Conservation (phyloP, 2,329 filamentous ascomycete species). For the Fusarium sp. region DNA sequence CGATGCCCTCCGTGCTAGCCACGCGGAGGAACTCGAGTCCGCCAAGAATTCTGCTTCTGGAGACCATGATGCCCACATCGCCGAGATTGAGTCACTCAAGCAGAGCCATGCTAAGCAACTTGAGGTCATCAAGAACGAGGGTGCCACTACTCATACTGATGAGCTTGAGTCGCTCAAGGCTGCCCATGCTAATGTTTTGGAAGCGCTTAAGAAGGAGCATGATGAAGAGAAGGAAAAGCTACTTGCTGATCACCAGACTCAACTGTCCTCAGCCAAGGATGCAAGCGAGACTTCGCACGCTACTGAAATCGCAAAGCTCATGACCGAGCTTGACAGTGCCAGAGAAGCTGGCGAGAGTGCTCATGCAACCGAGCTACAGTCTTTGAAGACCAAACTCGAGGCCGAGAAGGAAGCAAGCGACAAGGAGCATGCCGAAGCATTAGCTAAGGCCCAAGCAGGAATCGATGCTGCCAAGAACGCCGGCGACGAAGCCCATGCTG, state of each 20-base stretch:
- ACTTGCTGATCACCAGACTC: slow-evolving; percentile 51
- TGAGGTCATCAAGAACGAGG: slow-evolving; percentile 60
- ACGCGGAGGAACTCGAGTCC: slow-evolving; percentile 71
- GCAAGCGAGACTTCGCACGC: slow-evolving; percentile 48
- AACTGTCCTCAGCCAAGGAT: slow-evolving; percentile 52
- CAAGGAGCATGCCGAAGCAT: slow-evolving; percentile 50
- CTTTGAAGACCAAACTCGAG: slow-evolving; percentile 60
- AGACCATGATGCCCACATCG: slow-evolving; percentile 63
- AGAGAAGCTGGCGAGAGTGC: slow-evolving; percentile 52
- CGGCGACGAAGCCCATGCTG: slow-evolving; percentile 51
- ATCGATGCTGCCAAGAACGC: slow-evolving; percentile 52
- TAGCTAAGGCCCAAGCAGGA: slow-evolving; percentile 53
- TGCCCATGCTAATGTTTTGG: slow-evolving; percentile 61
- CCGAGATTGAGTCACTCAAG: slow-evolving; percentile 70
- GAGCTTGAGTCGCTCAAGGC: slow-evolving; percentile 61
- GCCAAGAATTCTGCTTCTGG: slow-evolving; percentile 68
- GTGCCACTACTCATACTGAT: slow-evolving; percentile 56
- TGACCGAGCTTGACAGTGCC: slow-evolving; percentile 52
- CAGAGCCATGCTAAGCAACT: slow-evolving; percentile 67
- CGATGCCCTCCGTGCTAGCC: slow-evolving; percentile 68
- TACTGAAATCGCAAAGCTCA: slow-evolving; percentile 48
- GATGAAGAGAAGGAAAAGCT: slow-evolving; percentile 57
- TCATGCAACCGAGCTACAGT: slow-evolving; percentile 54
- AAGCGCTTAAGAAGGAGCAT: slow-evolving; percentile 60
- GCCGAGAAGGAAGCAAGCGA: slow-evolving; percentile 60